Evolutionary conservation across 371 early-diverging fungal species (phyloP).

Genomic region (Syncephalastrum contaminatum): DNA sequence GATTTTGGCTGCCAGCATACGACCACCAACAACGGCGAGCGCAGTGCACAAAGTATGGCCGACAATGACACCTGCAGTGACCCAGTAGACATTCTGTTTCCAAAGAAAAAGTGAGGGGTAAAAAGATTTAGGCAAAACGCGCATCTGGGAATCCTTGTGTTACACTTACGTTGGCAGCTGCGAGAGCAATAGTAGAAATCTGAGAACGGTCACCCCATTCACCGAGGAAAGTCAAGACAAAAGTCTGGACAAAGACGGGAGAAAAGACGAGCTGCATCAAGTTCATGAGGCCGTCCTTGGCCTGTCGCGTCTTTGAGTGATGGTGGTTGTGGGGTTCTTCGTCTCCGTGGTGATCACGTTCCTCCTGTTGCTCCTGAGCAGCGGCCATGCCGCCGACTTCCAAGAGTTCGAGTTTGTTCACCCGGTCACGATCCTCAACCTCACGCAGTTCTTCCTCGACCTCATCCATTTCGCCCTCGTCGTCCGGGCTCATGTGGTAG

Average conservation of each 20-base stretch:
- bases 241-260: slow-evolving; percentile 93
- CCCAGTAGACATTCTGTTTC: slow-evolving; percentile 73
- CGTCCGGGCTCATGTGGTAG: slow-evolving; percentile 84
- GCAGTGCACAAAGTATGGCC: slow-evolving; percentile 93
- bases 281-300: slow-evolving; percentile 56
- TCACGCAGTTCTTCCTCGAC: slow-evolving; percentile 86
- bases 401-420: slow-evolving; percentile 55
- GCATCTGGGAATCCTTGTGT: not conserved
- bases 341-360: not conserved
- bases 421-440: slow-evolving; percentile 64
- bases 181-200: slow-evolving; percentile 91
- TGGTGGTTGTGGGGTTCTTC: not conserved
- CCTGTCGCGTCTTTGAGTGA: slow-evolving; percentile 17
- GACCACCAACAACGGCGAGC: slow-evolving; percentile 92
- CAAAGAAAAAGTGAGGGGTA: slow-evolving; percentile 2
- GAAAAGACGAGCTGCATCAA: slow-evolving; percentile 74
- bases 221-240: slow-evolving; percentile 92
- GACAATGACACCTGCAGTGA: slow-evolving; percentile 82
- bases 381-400: slow-evolving; percentile 39
- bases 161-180: slow-evolving; percentile 79
- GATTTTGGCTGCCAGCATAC: slow-evolving; percentile 86
- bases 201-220: slow-evolving; percentile 98
- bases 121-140: not conserved
- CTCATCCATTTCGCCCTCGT: slow-evolving; percentile 86
- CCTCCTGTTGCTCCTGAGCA: slow-evolving; percentile 10